A percentile compares a stretch with the other conserved stretches of the same genome.
phyloP scores from a whole-genome alignment of 2,329 filamentous ascomycete species.

The Calonectria leucothoes region DNA sequence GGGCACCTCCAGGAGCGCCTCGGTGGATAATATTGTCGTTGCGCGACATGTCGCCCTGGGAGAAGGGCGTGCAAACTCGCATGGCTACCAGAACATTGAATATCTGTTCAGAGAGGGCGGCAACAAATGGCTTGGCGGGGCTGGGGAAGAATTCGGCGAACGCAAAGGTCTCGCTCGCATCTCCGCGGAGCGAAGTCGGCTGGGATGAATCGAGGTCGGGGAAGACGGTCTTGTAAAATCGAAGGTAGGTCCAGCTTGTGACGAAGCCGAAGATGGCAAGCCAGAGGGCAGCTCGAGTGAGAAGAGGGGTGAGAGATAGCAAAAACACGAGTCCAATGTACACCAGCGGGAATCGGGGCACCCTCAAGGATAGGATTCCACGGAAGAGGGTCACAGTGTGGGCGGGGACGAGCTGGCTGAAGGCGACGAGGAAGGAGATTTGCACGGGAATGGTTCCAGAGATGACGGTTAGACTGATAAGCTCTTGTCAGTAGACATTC shows the following conservation, averaged over 20 bases:
- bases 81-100: slow-evolving; percentile 81
- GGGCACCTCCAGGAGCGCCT: slow-evolving; percentile 74
- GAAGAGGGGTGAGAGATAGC: slow-evolving; percentile 66
- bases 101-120: slow-evolving; percentile 73
- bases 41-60: slow-evolving; percentile 80
- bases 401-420: slow-evolving; percentile 96
- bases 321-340: slow-evolving; percentile 80
- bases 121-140: slow-evolving; percentile 81
- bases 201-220: slow-evolving; percentile 75
- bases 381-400: slow-evolving; percentile 96
- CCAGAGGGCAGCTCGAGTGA: slow-evolving; percentile 80
- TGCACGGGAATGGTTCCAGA: slow-evolving; percentile 91
- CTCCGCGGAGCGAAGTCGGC: slow-evolving; percentile 77
- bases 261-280: slow-evolving; percentile 85
- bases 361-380: slow-evolving; percentile 87
- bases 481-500: slow-evolving; percentile 11
- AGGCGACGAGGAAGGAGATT: slow-evolving; percentile 93
- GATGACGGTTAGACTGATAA: slow-evolving; percentile 78
- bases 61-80: slow-evolving; percentile 86
- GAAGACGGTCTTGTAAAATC: slow-evolving; percentile 88
- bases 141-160: slow-evolving; percentile 97
- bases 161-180: slow-evolving; percentile 95
- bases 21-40: slow-evolving; percentile 68
- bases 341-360: slow-evolving; percentile 77
- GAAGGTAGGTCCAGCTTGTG: slow-evolving; percentile 93